Evolutionary conservation across 495 filamentous ascomycete genomes (phyloP), one percentile per base, ranked within the genome.

Genomic region (Rhypophila decipiens): DNA sequence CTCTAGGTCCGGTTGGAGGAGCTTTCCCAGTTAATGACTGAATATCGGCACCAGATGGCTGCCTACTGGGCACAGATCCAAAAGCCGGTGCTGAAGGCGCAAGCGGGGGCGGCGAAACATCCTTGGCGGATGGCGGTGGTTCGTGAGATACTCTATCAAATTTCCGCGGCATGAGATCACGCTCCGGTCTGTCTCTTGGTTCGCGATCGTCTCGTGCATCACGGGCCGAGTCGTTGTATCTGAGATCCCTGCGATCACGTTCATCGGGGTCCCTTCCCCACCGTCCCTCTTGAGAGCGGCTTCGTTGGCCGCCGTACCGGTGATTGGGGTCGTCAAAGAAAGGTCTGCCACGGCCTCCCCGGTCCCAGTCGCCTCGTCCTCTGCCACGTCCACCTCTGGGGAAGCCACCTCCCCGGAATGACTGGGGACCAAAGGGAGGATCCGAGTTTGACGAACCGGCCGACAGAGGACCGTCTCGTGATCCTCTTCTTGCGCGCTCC

Each of bases 21-120:
- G 64, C 56, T 46, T 74, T 75, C 27, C 70, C 66, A 19, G 67
- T 71, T 13, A 58, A 52, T n/a, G 64, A 65, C 39, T 46, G 53
- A 40, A 74, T 57, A 35, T 68, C 61, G 9, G 67, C 55, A 11
- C 66, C 44, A 19, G 68, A 66, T 4, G 65, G 43, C 24, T 70
- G 56, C 27, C 70, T 64, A 29, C 67, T 69, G 3, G 77, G 76
- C 2, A 71, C 70, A 7, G 83, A 86, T 10, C 86, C 86, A 70
- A 94, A 91, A 2, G 87, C 84, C 15, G 88, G 88, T 2, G 90
- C 88, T 24, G 87, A 83, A 11, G 87, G 86, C 31, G 85, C 84
- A 40, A 86, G 71, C n/a, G 87, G 86, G 15, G 87, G 88, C 10
- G 88, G 83, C 18, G 86, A 76, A 56, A 67, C 67, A 50, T 64